These are phyloP conservation scores for Globisporangium carolinianum DNA, from an alignment of 352 stramenopile species.

Conservation along the genomic window DNA sequence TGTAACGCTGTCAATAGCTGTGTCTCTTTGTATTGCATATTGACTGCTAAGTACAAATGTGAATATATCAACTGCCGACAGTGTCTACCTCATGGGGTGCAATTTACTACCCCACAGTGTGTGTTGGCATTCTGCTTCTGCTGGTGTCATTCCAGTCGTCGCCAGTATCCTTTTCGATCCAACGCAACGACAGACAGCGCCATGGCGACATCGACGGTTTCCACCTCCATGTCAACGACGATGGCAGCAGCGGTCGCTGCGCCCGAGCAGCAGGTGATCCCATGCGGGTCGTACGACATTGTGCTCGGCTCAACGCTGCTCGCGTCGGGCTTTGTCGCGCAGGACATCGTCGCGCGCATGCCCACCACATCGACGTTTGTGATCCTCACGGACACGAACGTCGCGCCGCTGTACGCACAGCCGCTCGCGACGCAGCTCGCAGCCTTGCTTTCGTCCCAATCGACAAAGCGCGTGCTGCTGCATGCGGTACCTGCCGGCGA, in stretches of 20 bases:
- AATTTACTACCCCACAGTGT: no score
- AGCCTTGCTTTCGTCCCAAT: slow-evolving; percentile 20
- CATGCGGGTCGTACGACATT: slow-evolving; percentile 78
- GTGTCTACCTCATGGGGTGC: no score
- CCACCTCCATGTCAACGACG: neutral
- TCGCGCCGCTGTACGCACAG: slow-evolving; percentile 65
- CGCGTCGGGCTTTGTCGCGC: slow-evolving; percentile 48
- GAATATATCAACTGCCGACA: no score
- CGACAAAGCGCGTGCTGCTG: slow-evolving; percentile 49
- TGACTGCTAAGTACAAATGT: no score
- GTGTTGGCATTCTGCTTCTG: no score
- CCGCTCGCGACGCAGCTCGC: slow-evolving; percentile 46
- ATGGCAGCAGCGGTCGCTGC: neutral
- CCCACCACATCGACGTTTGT: slow-evolving; percentile 66
- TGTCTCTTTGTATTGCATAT: no score
- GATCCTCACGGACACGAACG: slow-evolving; percentile 75
- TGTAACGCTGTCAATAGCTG: no score
- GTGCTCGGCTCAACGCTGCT: slow-evolving; percentile 65
- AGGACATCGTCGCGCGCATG: slow-evolving; percentile 53
- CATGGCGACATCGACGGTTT: neutral
- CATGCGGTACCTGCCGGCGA: slow-evolving; percentile 63
- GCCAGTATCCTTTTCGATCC: slow-evolving; percentile 1
- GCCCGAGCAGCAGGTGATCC: slow-evolving; percentile 33
- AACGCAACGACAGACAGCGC: slow-evolving; percentile 1
- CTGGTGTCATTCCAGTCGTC: no score